Base-by-base conservation (phyloP, 108 stramenopile species). In the Hondaea fermentalgiana region DNA sequence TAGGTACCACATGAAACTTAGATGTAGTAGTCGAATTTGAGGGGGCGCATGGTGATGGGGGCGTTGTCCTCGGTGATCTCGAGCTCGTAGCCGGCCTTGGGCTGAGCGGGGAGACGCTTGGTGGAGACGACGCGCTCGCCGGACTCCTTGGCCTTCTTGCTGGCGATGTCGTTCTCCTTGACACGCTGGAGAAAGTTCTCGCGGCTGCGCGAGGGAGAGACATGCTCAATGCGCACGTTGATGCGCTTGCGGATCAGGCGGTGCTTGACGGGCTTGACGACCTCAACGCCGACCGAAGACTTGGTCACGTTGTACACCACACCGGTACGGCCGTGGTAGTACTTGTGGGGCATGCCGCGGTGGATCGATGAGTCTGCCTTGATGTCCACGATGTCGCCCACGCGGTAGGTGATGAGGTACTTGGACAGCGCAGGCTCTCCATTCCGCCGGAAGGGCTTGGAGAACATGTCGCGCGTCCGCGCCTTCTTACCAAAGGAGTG, bases 281-380 rank as follows among this genome's bases (percentile, higher is more conserved):
- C 97, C 93, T 96, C 97, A 4, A 99, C 96, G 87, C 98, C 98
- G 83, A 99, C 95, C 44, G 98, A 93, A 29, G 95, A 90, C 94
- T 98, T 98, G 94, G 98, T 98, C 49, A 99, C 97, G 91, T 99
- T 99, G 97, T 97, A 99, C 69, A 99, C 95, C 57, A 99, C 96
- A 59, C 99, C 99, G 58, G 99, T 99, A 60, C 98, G 97, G 90
- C 99, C 99, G 92, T 99, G 99, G 96, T 98, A 99, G 94, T 95
- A 94, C 95, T 98, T 98, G 97, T 97, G 97, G 72, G 99, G 99
- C 99, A 99, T 99, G 94, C 99, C 99, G 96, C 98, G 98, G 95
- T 98, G 98, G 88, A 97, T 93, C 90, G 97, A 96, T 23, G 98
- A 96, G 94, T 99, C 95, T 90, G 96, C 97, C 89, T 97, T 97